These are phyloP conservation scores for Candida vartiovaarae DNA, from an alignment of 805 yeast species.

Conservation along the genomic window DNA sequence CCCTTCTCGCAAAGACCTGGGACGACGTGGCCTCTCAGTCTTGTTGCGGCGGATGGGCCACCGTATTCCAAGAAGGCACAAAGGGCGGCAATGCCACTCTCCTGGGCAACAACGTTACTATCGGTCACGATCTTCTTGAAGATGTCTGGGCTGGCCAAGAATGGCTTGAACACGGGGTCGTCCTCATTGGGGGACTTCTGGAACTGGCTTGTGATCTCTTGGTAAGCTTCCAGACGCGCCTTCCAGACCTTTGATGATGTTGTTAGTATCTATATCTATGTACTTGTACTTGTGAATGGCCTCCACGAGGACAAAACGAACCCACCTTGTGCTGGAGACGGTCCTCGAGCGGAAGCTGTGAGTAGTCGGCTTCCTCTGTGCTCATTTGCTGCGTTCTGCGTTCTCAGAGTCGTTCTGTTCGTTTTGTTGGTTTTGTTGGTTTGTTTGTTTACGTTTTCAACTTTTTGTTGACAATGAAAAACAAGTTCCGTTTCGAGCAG, in stretches of 20 bases:
- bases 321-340: conserved; percentile 46
- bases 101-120: conserved; percentile 87
- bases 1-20: conserved; percentile 74
- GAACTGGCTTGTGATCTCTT: conserved; percentile 50
- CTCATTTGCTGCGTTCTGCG: background rate
- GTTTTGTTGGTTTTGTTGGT: background rate
- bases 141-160: conserved; percentile 44
- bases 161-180: conserved; percentile 48
- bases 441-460: background rate
- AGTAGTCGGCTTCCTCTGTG: conserved; percentile 19
- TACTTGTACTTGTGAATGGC: background rate
- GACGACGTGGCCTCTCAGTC: conserved; percentile 36
- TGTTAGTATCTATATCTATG: conserved; percentile 6
- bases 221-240: conserved; percentile 75
- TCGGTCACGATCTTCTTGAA: conserved; percentile 62
- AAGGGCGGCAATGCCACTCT: conserved; percentile 60
- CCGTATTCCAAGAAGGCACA: conserved; percentile 50
- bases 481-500: background rate
- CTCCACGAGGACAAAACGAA: conserved; percentile 2
- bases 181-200: conserved; percentile 44
- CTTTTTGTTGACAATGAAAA: background rate
- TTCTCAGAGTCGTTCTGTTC: no score
- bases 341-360: conserved; percentile 20
- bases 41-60: conserved; percentile 35
- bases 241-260: conserved; percentile 52